Base-by-base conservation (phyloP, 2,329 filamentous ascomycete species). In the Stachybotrys chartarum region DNA sequence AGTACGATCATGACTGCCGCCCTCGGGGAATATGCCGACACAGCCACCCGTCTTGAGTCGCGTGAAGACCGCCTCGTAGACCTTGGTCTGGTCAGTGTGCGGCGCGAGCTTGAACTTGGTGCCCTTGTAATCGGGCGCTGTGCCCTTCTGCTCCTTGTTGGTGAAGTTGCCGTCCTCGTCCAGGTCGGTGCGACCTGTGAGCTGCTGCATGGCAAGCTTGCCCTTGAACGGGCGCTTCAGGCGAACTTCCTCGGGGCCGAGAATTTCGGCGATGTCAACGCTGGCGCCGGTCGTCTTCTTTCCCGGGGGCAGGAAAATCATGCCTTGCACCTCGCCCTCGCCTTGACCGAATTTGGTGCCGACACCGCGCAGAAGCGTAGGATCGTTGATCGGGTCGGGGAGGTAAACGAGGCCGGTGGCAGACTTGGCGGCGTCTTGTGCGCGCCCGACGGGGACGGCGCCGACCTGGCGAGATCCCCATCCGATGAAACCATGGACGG, bases 11-110 rank as follows among this genome's bases (percentile, higher is more conserved):
- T 97, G 93, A 68, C 92, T 97, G 65, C 93, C 93, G 62, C 93
- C 93, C 74, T 99, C 93, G 2, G 93, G 93, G 71, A 97, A 99
- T 66, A 99, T 97, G 59, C 93, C 94, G 54, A 97, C 89, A 68
- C 91, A 96, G 17, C 92, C 93, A 50, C 91, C 91, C 45, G 82
- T 81, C 61, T 86, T 85, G 39, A 99, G 80, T 32, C 91, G 85
- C 60, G 86, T 83, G 71, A 97, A 97, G 16, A 99, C 93, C 18
- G 91, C 90, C 69, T 96, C 85, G 73, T 97, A 97, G 31, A 97
- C 93, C 63, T 90, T 84, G 32, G 87, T 92, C 75, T 97, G 93
- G 69, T 97, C 91, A 47, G 97, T 91, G 66, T 97, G 91, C 3
- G 93, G 93, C 3, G 93, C 91, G 49, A 91, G 78, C 74, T 94